Percentiles rank a stretch among this genome's conserved stretches.
Conservation (phyloP, 164 flowering plant genomes). For the Litsea cubeba region DNA sequence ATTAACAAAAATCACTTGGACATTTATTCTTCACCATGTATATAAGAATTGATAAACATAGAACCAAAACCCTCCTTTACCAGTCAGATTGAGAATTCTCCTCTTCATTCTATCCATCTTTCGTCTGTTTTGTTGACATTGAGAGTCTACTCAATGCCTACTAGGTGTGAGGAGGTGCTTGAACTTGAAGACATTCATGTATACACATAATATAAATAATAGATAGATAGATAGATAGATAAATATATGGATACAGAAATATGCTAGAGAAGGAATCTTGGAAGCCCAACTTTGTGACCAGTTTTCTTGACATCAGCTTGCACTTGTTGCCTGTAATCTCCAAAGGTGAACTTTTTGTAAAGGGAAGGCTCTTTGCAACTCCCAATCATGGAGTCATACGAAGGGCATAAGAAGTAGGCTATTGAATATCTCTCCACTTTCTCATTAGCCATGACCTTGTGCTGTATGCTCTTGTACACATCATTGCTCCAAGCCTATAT, state of each 20-base stretch:
- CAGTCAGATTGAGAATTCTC: background rate
- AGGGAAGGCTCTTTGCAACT: conserved; percentile 52
- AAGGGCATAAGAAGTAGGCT: conserved; percentile 80
- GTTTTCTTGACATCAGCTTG: conserved; percentile 54
- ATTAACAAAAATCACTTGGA: background rate
- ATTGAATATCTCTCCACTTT: conserved; percentile 61
- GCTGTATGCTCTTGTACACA: conserved; percentile 68
- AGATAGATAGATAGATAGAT: background rate
- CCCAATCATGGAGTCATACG: conserved; percentile 50
- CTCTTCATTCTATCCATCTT: background rate
- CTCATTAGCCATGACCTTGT: conserved; percentile 59
- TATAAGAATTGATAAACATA: background rate
- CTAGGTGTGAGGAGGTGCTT: too few species aligned
- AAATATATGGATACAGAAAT: background rate
- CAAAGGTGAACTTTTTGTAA: conserved; percentile 61
- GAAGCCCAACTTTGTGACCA: conserved; percentile 72
- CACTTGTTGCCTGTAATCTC: conserved; percentile 57
- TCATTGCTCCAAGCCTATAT: conserved; percentile 86
- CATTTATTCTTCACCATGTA: background rate
- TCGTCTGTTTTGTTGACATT: background rate
- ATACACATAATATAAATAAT: background rate
- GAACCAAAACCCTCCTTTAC: background rate
- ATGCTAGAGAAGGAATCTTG: conserved; percentile 36
- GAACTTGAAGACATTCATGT: too few species aligned
- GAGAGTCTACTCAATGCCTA: background rate